Evolutionary conservation across 208 protist genomes (phyloP).

Genomic region (Porcisia deanei): DNA sequence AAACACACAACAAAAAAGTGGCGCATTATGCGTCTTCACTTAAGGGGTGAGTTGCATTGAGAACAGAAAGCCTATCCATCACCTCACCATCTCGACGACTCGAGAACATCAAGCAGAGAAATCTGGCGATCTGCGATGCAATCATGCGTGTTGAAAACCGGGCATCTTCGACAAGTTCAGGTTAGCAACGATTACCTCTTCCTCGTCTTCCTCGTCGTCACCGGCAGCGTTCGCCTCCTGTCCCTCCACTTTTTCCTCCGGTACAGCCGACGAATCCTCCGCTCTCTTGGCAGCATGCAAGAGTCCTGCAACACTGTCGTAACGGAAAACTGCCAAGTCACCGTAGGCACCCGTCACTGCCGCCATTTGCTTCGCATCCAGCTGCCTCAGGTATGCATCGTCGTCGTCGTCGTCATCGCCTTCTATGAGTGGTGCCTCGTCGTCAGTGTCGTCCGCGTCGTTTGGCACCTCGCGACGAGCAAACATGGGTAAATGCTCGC

Average conservation of each 20-base stretch:
- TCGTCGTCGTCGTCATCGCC: slow-evolving; percentile 26
- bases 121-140: neutral
- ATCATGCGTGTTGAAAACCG: neutral
- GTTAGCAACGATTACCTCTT: slow-evolving; percentile 44
- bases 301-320: slow-evolving; percentile 23
- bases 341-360: slow-evolving; percentile 55
- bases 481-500: slow-evolving; percentile 35
- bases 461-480: slow-evolving; percentile 24
- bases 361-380: slow-evolving; percentile 57
- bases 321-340: slow-evolving; percentile 70
- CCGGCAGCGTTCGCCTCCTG: slow-evolving; percentile 5
- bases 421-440: slow-evolving; percentile 24
- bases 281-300: slow-evolving; percentile 27
- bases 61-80: neutral
- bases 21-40: neutral
- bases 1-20: neutral
- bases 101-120: neutral
- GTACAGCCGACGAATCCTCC: slow-evolving; percentile 2
- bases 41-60: neutral
- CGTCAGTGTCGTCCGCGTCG: slow-evolving; percentile 28
- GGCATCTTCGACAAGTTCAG: slow-evolving; percentile 22
- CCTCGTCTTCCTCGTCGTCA: slow-evolving; percentile 32
- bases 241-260: neutral
- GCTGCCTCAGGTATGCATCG: slow-evolving; percentile 35
- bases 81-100: neutral